Evolutionary conservation across 1,284 basidiomycete species (phyloP).

Genomic region (Ceratobasidium sp.): DNA sequence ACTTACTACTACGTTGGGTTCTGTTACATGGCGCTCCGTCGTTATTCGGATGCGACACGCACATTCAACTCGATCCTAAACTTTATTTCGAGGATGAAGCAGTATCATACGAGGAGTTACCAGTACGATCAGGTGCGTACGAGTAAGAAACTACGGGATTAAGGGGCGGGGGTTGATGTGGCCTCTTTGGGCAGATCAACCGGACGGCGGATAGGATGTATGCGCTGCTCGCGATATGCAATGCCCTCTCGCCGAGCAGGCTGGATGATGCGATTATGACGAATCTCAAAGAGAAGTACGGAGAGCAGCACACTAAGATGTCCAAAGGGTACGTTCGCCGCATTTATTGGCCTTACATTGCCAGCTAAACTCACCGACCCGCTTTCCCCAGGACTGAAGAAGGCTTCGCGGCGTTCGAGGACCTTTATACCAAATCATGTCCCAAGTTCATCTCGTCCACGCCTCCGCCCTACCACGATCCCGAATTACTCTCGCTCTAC

Average conservation of each 20-base stretch:
- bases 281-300: slow-evolving; percentile 92
- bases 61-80: slow-evolving; percentile 94
- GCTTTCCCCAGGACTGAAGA: slow-evolving; percentile 68
- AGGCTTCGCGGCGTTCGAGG: slow-evolving; percentile 87
- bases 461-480: slow-evolving; percentile 92
- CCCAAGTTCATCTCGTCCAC: slow-evolving; percentile 97
- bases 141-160: background rate
- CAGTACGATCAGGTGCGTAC: slow-evolving; percentile 89
- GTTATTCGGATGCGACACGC: slow-evolving; percentile 95
- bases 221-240: slow-evolving; percentile 93
- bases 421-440: slow-evolving; percentile 94
- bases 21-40: slow-evolving; percentile 94
- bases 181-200: slow-evolving; percentile 75
- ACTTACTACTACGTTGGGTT: slow-evolving; percentile 97
- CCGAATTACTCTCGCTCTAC: slow-evolving; percentile 71
- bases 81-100: slow-evolving; percentile 92
- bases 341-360: background rate
- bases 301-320: slow-evolving; percentile 92
- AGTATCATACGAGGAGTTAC: slow-evolving; percentile 96
- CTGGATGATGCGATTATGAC: slow-evolving; percentile 96
- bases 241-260: slow-evolving; percentile 89
- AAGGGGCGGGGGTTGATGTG: too few relatives aligned
- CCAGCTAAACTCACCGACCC: slow-evolving; percentile 7
- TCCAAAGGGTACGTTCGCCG: slow-evolving; percentile 71
- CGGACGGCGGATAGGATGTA: slow-evolving; percentile 99